Conservation (phyloP, 1,139 yeast species). For the Lodderomyces elongisporus region DNA sequence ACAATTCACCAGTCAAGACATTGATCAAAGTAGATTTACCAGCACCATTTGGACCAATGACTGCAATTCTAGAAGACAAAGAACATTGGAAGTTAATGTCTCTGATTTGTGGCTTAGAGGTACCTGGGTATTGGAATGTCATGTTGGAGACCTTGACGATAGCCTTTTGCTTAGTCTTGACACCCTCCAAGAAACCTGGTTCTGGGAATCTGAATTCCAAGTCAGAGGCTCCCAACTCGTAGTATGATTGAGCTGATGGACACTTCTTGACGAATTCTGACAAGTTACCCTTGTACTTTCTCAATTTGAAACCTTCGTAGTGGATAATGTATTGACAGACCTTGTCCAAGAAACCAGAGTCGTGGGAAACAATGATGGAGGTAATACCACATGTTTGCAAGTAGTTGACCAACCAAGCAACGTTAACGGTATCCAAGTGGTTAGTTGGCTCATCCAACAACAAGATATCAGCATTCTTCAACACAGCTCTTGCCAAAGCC, state of each 20-base stretch:
- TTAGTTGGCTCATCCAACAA: constrained; percentile 99
- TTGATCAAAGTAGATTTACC: constrained; percentile 99
- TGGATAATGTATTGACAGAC: constrained; percentile 97
- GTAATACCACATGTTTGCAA: constrained; percentile 97
- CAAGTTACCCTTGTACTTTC: constrained; percentile 99
- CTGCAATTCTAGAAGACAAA: constrained; percentile 98
- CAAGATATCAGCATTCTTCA: constrained; percentile 96
- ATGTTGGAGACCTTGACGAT: constrained; percentile 95
- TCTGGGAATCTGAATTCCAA: constrained; percentile 96
- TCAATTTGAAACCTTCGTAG: constrained; percentile 99
- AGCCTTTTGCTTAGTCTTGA: constrained; percentile 99
- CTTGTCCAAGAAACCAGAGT: constrained; percentile 98
- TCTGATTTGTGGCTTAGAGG: constrained; percentile 85
- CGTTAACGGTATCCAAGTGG: constrained; percentile 99
- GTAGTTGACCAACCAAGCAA: constrained; percentile 99
- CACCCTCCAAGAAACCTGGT: constrained; percentile 99
- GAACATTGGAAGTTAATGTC: constrained; percentile 98
- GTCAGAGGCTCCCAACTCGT: constrained; percentile 97
- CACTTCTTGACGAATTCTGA: constrained; percentile 97
- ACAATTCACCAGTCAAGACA: constrained; percentile 98
- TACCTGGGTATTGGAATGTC: constrained; percentile 99
- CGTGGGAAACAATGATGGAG: constrained; percentile 97
- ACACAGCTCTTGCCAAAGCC: constrained; percentile 98
- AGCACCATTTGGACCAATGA: constrained; percentile 99
- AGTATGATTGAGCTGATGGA: constrained; percentile 98